Evolutionary conservation across 805 yeast species (phyloP), one percentile per base, ranked within the genome.

Genomic region (Wickerhamomyces alni): DNA sequence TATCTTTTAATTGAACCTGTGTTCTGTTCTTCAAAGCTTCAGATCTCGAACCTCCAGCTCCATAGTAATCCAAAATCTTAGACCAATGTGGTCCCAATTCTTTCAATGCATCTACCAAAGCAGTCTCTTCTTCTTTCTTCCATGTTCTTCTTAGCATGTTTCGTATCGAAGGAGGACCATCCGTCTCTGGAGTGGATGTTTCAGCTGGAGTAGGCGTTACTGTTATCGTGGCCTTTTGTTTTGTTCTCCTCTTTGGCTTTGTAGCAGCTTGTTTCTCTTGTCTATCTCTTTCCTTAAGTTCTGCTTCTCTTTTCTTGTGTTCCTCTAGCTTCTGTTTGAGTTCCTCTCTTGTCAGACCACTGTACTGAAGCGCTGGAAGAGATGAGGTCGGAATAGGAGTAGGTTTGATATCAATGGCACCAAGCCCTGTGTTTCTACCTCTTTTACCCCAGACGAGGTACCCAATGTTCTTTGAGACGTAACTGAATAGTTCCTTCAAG

Each of bases 51-150:
- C 99, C 99, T 8, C 98, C 98, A 4, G 95, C 85, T 2, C 99
- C 99, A 58, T 83, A 85, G n/a, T 84, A 63, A 52, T 86, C 96
- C 35, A 91, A 62, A 38, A 93, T 93, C 40, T 84, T 84, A 2
- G 95, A 72, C 99, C 99, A 93, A 48, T 83, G 87, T 0, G 98
- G 95, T 2, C 99, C 99, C 47, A 82, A 77, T 17, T 58, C 61
- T 47, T 84, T 83, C 42, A 93, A 67, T 0, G 96, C 98, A 39
- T 78, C 80, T 22, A 83, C 65, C 18, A 93, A 68, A 0, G 96
- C 93, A 26, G 74, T 77, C 55, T 93, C 98, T 59, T 93, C 99
- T 28, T 81, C 89, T 42, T 77, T 67, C 0, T 94, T 77, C 99
- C 99, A 93, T 4, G 83, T 75, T 37, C 93, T 65, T 45, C 95